Evolutionary conservation across 2,329 filamentous ascomycete species (phyloP).

Genomic region (Pestalotiopsis sp.): DNA sequence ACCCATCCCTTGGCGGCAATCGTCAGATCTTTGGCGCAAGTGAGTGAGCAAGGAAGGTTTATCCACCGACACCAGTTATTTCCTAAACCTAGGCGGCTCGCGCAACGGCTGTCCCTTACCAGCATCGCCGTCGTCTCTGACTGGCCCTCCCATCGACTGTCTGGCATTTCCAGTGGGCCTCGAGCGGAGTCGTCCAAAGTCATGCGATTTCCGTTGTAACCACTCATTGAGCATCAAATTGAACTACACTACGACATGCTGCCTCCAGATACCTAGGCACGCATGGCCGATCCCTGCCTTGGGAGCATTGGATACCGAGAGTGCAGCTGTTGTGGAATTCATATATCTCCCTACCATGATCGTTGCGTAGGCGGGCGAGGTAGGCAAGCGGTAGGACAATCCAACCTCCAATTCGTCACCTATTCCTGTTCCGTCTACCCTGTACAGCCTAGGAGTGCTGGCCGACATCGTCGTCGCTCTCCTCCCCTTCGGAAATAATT

Average conservation of each 20-base stretch:
- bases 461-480: too few species aligned
- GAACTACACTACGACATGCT: not conserved
- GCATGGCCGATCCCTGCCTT: slow-evolving; percentile 16
- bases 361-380: not conserved
- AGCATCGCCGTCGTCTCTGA: not conserved
- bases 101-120: not conserved
- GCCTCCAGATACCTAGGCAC: not conserved
- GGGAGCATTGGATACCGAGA: not conserved
- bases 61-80: not conserved
- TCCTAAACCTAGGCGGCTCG: not conserved
- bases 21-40: slow-evolving; percentile 4
- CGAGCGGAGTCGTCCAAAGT: slow-evolving; percentile 13
- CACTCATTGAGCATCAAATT: slow-evolving; percentile 11
- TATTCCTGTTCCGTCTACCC: too few species aligned
- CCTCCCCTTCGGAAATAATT: too few species aligned
- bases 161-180: slow-evolving; percentile 4
- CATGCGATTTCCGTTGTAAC: slow-evolving; percentile 6
- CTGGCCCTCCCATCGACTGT: not conserved
- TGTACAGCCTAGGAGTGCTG: too few species aligned
- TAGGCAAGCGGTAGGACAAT: not conserved
- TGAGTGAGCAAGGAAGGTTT: slow-evolving; percentile 1
- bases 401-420: too few species aligned
- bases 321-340: not conserved
- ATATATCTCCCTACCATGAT: not conserved
- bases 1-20: not conserved